Conservation (phyloP, 257 asterid species). For the Knoxia roxburghii region DNA sequence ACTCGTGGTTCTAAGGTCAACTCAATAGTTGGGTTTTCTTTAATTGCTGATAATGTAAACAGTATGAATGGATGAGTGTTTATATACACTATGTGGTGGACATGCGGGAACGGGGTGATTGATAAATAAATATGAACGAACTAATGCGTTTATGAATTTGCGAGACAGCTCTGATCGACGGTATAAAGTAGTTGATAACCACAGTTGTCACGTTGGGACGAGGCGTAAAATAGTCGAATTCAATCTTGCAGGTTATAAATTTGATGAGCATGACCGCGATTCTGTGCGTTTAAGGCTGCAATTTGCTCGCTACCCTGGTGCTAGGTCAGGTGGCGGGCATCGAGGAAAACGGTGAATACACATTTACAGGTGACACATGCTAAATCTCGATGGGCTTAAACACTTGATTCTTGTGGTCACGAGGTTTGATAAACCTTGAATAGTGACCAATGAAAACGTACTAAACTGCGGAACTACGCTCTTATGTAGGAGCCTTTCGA, state of each 20-base stretch:
- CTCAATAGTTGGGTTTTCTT: not conserved
- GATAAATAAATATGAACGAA: conserved; percentile 1
- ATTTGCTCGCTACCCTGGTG: conserved; percentile 75
- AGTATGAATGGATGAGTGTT: conserved; percentile 10
- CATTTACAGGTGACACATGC: conserved; percentile 51
- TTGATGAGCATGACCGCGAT: conserved; percentile 70
- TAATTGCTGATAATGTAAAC: not conserved
- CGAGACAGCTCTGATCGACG: conserved; percentile 5
- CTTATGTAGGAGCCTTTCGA: conserved; percentile 51
- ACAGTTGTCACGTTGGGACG: conserved; percentile 12
- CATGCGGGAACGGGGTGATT: not conserved
- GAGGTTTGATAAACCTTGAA: conserved; percentile 26
- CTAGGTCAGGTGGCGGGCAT: conserved; percentile 70
- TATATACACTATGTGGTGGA: not conserved
- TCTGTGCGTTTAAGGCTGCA: conserved; percentile 56
- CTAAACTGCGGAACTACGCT: conserved; percentile 44
- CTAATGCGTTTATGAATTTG: conserved; percentile 7
- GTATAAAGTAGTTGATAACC: conserved; percentile 7
- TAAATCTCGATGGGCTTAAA: conserved; percentile 37
- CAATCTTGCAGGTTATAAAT: conserved; percentile 72
- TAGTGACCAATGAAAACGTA: conserved; percentile 20
- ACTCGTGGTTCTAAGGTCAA: not conserved
- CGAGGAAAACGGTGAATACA: conserved; percentile 59
- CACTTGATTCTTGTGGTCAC: conserved; percentile 31
- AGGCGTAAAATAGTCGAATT: conserved; percentile 38